Conservation (phyloP, 1,284 basidiomycete genomes). For the Phlebopus sp. region DNA sequence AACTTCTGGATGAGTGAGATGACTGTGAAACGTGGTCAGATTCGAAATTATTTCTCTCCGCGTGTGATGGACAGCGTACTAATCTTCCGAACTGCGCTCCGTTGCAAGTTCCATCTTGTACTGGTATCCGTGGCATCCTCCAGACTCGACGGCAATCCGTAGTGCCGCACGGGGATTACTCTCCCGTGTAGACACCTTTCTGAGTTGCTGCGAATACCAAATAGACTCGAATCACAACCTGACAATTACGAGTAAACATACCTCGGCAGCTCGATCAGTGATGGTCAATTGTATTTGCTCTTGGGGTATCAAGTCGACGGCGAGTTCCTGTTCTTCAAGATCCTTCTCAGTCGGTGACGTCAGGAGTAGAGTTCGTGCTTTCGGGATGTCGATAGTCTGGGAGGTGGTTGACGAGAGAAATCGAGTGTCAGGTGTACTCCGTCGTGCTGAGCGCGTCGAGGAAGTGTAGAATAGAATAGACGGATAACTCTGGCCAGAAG, state of each 20-base stretch:
- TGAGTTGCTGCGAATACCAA: conserved; percentile 56
- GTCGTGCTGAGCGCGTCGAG: not conserved
- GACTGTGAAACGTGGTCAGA: conserved; percentile 35
- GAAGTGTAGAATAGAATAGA: not conserved
- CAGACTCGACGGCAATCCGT: conserved; percentile 80
- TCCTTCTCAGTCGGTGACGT: conserved; percentile 45
- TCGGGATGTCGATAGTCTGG: conserved; percentile 2
- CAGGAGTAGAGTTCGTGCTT: conserved; percentile 12
- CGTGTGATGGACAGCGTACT: conserved; percentile 49
- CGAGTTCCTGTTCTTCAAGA: conserved; percentile 53
- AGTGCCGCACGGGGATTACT: conserved; percentile 61
- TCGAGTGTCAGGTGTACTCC: not conserved
- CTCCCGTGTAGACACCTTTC: conserved; percentile 55
- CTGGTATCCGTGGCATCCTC: conserved; percentile 92
- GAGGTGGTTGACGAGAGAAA: conserved; percentile 3
- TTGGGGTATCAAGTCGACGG: conserved; percentile 47
- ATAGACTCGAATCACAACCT: not conserved
- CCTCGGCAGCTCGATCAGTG: conserved; percentile 72
- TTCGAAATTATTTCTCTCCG: not conserved
- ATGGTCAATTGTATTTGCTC: conserved; percentile 51
- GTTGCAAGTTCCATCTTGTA: conserved; percentile 83
- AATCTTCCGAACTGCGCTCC: conserved; percentile 65
- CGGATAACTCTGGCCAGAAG: not conserved
- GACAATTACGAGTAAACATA: conserved; percentile 28
- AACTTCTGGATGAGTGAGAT: conserved; percentile 65